phyloP scores from a whole-genome alignment of 1,284 basidiomycete genomes.

The Amylostereum areolatum region DNA sequence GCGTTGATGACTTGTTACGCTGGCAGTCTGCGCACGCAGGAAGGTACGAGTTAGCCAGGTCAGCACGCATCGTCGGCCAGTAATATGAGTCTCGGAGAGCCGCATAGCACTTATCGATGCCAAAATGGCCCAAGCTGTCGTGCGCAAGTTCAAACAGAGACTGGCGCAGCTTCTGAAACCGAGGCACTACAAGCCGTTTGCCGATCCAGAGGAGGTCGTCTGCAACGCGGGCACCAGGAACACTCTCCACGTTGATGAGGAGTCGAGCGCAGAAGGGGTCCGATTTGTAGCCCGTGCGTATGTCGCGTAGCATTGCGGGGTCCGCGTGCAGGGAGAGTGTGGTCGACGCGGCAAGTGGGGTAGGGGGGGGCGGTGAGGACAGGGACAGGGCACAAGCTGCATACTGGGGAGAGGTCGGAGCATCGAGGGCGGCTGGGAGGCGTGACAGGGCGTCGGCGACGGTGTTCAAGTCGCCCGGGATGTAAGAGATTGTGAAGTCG shows the following conservation, averaged over 20 bases:
- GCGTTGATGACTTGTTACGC: slow-evolving; percentile 15
- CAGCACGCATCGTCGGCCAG: background rate
- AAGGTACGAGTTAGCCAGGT: background rate
- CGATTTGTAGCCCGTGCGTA: slow-evolving; percentile 20
- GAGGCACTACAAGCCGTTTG: slow-evolving; percentile 24
- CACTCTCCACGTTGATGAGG: slow-evolving; percentile 5
- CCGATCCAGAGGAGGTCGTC: slow-evolving; percentile 25
- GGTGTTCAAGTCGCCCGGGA: slow-evolving; percentile 24
- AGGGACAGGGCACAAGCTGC: background rate
- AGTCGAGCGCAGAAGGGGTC: slow-evolving; percentile 25
- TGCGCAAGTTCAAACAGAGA: slow-evolving; percentile 21
- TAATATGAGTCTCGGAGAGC: background rate
- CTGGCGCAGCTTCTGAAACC: slow-evolving; percentile 11
- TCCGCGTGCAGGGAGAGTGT: slow-evolving; percentile 19
- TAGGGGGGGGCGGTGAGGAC: slow-evolving; percentile 1
- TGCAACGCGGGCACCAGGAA: slow-evolving; percentile 5
- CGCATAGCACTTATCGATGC: background rate
- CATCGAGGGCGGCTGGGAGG: slow-evolving; percentile 18
- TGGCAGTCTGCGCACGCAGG: slow-evolving; percentile 14
- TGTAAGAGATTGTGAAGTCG: slow-evolving; percentile 25
- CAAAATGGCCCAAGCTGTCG: slow-evolving; percentile 19
- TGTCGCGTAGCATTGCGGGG: slow-evolving; percentile 13
- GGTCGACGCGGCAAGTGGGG: slow-evolving; percentile 3
- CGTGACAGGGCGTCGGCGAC: slow-evolving; percentile 29
- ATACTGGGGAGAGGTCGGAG: background rate